Conservation (phyloP, 2,329 filamentous ascomycete species). For the Daldinia sp. region DNA sequence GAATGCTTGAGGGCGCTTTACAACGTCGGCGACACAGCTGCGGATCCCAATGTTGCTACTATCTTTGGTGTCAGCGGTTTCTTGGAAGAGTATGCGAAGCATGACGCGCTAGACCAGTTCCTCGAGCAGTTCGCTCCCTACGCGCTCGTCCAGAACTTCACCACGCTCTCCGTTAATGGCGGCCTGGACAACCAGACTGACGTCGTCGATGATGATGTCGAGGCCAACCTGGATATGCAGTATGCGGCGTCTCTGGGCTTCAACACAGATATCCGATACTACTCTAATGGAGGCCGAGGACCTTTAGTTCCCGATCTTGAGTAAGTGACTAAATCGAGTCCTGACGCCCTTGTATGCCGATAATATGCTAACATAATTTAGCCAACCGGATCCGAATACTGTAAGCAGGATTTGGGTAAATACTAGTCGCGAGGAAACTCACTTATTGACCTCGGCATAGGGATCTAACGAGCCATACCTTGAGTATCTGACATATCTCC, state of each 20-base stretch:
- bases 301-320: conserved; percentile 62
- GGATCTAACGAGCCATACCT: conserved; percentile 47
- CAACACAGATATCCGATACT: conserved; percentile 64
- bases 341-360: background rate
- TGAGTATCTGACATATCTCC: conserved; percentile 48
- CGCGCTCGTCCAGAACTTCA: conserved; percentile 65
- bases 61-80: conserved; percentile 59
- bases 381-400: conserved; percentile 42
- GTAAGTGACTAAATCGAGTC: conserved; percentile 43
- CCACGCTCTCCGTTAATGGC: conserved; percentile 66
- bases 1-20: conserved; percentile 64
- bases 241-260: conserved; percentile 65
- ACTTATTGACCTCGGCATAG: conserved; percentile 8
- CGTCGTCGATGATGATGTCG: conserved; percentile 55
- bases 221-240: conserved; percentile 71
- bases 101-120: conserved; percentile 57
- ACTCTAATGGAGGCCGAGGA: conserved; percentile 67
- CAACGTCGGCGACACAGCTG: conserved; percentile 57
- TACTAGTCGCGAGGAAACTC: background rate
- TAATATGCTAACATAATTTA: conserved; percentile 23
- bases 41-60: conserved; percentile 53
- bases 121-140: conserved; percentile 66
- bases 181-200: conserved; percentile 64
- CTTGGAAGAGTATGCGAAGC: conserved; percentile 53
- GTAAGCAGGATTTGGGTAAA: conserved; percentile 21